phyloP scores from a whole-genome alignment of 2,329 filamentous ascomycete species.

The Monosporascus sp. region DNA sequence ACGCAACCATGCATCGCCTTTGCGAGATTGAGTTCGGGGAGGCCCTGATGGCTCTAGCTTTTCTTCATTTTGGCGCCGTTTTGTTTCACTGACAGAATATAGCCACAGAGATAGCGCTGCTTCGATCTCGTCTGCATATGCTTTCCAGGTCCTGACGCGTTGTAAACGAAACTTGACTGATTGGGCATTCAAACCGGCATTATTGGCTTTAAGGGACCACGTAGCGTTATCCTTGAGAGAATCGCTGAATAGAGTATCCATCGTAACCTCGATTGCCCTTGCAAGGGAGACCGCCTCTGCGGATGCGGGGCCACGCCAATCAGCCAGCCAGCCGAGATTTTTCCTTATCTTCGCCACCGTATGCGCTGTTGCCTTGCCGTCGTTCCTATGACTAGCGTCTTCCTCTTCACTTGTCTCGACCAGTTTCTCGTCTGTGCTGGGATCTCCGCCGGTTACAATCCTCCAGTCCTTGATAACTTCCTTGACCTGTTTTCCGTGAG shows the following conservation, averaged over 20 bases:
- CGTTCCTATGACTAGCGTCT: no score
- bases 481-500: no score
- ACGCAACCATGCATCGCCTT: constrained; percentile 12
- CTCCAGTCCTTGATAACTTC: neutral
- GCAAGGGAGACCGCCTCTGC: constrained; percentile 7
- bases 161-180: constrained; percentile 1
- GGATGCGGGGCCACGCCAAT: constrained; percentile 15
- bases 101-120: constrained; percentile 27
- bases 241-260: constrained; percentile 13
- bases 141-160: constrained; percentile 13
- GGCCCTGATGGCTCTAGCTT: no score
- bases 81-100: constrained; percentile 6
- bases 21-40: no score
- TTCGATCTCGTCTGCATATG: constrained; percentile 16
- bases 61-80: neutral
- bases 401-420: neutral
- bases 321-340: constrained; percentile 14
- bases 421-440: neutral
- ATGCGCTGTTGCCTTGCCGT: constrained; percentile 7
- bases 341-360: constrained; percentile 10
- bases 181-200: neutral
- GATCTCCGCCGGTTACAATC: neutral
- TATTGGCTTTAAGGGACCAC: neutral
- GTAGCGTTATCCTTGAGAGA: no score
- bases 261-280: constrained; percentile 15